Base-by-base conservation (phyloP, 805 yeast species). In the Candida mattraensis region DNA sequence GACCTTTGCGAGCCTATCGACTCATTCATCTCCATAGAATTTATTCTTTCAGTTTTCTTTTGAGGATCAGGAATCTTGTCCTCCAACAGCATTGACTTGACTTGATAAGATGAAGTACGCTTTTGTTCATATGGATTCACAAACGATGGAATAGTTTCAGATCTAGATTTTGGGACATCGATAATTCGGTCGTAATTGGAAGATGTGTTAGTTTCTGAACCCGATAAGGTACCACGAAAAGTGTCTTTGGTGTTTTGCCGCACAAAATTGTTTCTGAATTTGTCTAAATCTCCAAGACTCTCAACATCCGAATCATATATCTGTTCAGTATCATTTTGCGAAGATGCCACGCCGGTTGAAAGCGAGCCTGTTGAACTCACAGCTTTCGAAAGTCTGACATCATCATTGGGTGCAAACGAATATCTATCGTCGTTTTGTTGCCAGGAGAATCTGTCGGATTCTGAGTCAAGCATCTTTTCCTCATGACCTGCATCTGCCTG, bases 171-270 rank as follows among this genome's bases (percentile, higher is more conserved):
- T 13, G 36, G 30, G 7, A 28, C 7, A 14, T n/a, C 24, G 19
- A 16, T 9, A 3, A 20, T 12, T 11, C n/a, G 18, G 27, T 37
- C 35, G 23, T 21, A 23, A n/a, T 11, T 8, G 9, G 41, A 33
- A n/a, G 37, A 28, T 20, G 23, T 20, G 23, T 20, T 20, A 11
- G 23, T 20, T 20, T 20, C 23, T 11, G 23, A 20, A 20, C n/a
- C n/a, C n/a, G n/a, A n/a, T n/a, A 11, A 20, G 11, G 25, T 30
- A 18, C 42, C 30, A 28, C 40, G 35, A n/a, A 45, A 39, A 5
- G 52, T 54, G 24, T 48, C 50, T 28, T 39, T 44, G n/a, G 56
- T 50, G 37, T 51, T 50, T 29, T 44, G 38, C 20, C 56, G 40
- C 10, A 56, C 44, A 34, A 56, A 54, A 14, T 39, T 32, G 33